Base-by-base conservation (phyloP, 441 rosid genomes). In the Syzygium malaccense region DNA sequence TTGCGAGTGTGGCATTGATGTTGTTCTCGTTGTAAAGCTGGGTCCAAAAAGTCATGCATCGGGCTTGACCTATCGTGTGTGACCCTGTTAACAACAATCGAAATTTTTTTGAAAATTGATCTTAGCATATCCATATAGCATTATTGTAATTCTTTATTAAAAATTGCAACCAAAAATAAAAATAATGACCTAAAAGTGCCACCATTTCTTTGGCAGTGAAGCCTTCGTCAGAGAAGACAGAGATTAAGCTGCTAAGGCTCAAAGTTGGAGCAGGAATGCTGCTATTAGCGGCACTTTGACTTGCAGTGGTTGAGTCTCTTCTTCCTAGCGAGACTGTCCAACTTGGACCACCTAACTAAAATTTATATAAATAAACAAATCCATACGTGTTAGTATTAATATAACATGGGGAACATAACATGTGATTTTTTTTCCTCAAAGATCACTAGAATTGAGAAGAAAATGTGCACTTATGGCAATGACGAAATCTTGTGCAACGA, bases 1-100 rank as follows among this genome's bases (percentile, higher is more conserved):
- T 30, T 2, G 12, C 41, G 0, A 64, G 32, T 0, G 20, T 30
- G 6, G 20, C 5, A 0, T 32, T 0, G 10, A 30, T 30, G 41
- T 64, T 18, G 41, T 30, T 64, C 75, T 30, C 75, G 0, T 30
- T 3, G 75, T 17, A 30, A 8, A 30, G 41, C 28, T 26, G 64
- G 3, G 13, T 15, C 64, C 30, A 7, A 15, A 58, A 58, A 58
- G 64, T 26, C 0, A 5, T 6, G 64, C 64, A 58, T 58, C 30
- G 17, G 30, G 64, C 30, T 26, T 58, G 17, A 26, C 64, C 64
- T 26, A 58, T 26, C 0, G 17, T 26, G 30, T 58, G 64, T 15
- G 30, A 26, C 15, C 64, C 30, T 12, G 4, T 58, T 26, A 58
- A 58, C 30, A 58, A 58, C 2, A 14, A 7, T 58, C 15, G 0